Percentiles rank a stretch among this genome's conserved stretches.
These are phyloP conservation scores for Cryptococcus maquisensis DNA, from an alignment of 1,284 basidiomycete species.

Conservation along the genomic window DNA sequence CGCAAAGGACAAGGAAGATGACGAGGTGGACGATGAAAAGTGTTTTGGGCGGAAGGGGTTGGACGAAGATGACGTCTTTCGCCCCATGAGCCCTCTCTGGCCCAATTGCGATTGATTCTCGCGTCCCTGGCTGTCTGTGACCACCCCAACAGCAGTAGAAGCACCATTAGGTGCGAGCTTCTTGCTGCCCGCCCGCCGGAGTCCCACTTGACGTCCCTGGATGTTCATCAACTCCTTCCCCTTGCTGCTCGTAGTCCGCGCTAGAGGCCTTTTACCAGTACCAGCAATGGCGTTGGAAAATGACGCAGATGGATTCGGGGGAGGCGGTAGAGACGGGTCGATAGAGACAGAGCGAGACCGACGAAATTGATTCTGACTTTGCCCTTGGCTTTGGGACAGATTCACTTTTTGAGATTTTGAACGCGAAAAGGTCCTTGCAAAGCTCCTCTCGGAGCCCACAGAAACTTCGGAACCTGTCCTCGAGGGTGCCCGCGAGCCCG, in stretches of 20 bases:
- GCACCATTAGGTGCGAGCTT: not conserved
- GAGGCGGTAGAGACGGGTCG: conserved; percentile 6
- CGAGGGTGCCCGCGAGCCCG: conserved; percentile 7
- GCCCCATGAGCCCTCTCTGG: conserved; percentile 29
- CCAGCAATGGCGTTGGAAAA: not conserved
- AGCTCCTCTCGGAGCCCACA: not conserved
- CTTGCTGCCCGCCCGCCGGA: conserved; percentile 21
- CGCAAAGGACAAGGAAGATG: not conserved
- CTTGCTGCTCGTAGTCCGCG: conserved; percentile 35
- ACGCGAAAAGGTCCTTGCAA: not conserved
- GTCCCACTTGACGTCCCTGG: conserved; percentile 31
- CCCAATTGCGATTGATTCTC: conserved; percentile 19
- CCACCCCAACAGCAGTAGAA: conserved; percentile 1
- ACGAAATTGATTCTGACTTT: not conserved
- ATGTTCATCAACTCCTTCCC: conserved; percentile 22
- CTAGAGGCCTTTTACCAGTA: conserved; percentile 15
- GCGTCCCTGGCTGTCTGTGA: conserved; percentile 14
- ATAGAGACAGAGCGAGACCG: conserved; percentile 25
- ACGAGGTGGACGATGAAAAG: not conserved
- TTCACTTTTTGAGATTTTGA: not conserved
- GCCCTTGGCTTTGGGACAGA: conserved; percentile 1
- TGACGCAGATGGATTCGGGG: not conserved
- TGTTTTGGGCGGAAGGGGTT: not conserved
- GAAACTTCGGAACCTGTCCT: conserved; percentile 3
- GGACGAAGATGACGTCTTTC: not conserved